Conservation (phyloP, 345 rosid species). For the Chamaenerion angustifolium region DNA sequence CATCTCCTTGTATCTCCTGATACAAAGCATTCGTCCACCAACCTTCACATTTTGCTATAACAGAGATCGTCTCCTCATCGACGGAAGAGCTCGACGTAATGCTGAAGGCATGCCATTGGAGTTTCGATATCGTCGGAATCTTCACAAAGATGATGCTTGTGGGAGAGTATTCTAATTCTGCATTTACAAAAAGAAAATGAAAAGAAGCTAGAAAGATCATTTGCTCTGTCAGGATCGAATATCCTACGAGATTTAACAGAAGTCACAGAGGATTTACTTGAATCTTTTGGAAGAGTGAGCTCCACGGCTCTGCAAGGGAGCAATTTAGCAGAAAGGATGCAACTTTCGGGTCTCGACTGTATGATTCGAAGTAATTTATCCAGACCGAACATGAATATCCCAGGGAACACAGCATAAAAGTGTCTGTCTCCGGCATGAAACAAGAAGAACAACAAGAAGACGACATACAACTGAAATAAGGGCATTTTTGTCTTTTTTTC, state of each 20-base stretch:
- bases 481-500: too few relatives aligned
- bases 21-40: slow-evolving; percentile 54
- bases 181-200: slow-evolving; percentile 1
- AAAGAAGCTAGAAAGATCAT: not conserved
- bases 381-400: slow-evolving; percentile 60
- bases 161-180: slow-evolving; percentile 58
- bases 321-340: slow-evolving; percentile 38
- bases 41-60: slow-evolving; percentile 51
- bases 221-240: too few relatives aligned
- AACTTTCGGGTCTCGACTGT: slow-evolving; percentile 48
- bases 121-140: slow-evolving; percentile 45
- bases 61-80: slow-evolving; percentile 36
- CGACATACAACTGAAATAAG: slow-evolving; percentile 54
- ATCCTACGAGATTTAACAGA: not conserved
- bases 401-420: slow-evolving; percentile 55
- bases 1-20: slow-evolving; percentile 27
- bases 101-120: slow-evolving; percentile 84
- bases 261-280: slow-evolving; percentile 25
- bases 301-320: slow-evolving; percentile 48
- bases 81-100: slow-evolving; percentile 51
- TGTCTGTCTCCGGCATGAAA: slow-evolving; percentile 86
- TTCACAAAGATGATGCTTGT: slow-evolving; percentile 56
- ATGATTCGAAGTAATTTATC: slow-evolving; percentile 59
- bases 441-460: slow-evolving; percentile 59
- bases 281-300: slow-evolving; percentile 56